Percentiles rank a stretch among this genome's conserved stretches.
Conservation (phyloP, 2,329 filamentous ascomycete species). For the Amphichorda felina region DNA sequence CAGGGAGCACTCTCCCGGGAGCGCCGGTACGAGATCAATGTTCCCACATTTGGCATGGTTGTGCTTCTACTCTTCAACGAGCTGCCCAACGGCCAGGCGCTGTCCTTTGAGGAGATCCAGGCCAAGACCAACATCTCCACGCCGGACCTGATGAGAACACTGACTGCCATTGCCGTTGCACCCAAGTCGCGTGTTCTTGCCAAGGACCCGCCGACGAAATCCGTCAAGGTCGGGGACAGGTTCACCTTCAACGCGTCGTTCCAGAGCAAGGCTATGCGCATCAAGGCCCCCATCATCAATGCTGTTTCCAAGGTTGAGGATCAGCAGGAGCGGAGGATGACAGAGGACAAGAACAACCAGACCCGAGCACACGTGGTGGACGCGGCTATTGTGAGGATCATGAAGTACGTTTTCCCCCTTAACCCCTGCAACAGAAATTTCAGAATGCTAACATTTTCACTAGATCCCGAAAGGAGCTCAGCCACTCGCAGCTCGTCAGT, state of each 20-base stretch:
- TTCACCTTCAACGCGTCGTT: slow-evolving; percentile 80
- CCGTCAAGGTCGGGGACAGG: slow-evolving; percentile 61
- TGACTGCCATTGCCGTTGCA: slow-evolving; percentile 73
- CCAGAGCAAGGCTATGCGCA: slow-evolving; percentile 69
- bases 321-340: slow-evolving; percentile 53
- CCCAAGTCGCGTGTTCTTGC: slow-evolving; percentile 71
- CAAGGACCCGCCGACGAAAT: slow-evolving; percentile 72
- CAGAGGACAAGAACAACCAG: slow-evolving; percentile 65
- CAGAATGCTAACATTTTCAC: slow-evolving; percentile 10
- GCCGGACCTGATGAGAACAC: slow-evolving; percentile 60
- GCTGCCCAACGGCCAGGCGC: slow-evolving; percentile 35
- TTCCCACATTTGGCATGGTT: slow-evolving; percentile 86
- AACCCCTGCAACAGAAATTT: background rate
- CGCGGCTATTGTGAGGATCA: slow-evolving; percentile 68
- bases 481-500: slow-evolving; percentile 56
- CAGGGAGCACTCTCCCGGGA: slow-evolving; percentile 48
- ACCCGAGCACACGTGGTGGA: slow-evolving; percentile 61
- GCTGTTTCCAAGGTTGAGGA: slow-evolving; percentile 78
- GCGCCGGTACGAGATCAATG: slow-evolving; percentile 78
- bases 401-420: slow-evolving; percentile 55
- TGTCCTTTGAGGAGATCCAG: slow-evolving; percentile 69
- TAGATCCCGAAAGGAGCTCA: slow-evolving; percentile 62
- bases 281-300: slow-evolving; percentile 80
- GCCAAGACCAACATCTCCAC: slow-evolving; percentile 67
- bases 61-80: slow-evolving; percentile 86